These are phyloP conservation scores for Rhizopogon rudus DNA, from an alignment of 768 basidiomycete species.

Conservation along the genomic window DNA sequence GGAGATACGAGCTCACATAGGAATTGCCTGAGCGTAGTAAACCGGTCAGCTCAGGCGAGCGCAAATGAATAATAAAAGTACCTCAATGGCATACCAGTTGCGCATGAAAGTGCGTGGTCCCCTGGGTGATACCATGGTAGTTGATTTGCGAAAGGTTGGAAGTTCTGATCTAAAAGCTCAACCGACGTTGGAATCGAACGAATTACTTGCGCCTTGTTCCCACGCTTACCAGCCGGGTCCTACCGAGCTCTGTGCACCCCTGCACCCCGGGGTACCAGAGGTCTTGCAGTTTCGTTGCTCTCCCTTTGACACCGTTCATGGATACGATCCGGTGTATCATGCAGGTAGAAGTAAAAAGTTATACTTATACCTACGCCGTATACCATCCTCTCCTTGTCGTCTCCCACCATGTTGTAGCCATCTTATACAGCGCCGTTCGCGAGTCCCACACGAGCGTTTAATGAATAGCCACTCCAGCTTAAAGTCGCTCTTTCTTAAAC, in stretches of 20 bases:
- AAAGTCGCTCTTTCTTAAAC: no score
- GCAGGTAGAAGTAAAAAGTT: no score
- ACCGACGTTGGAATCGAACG: background rate
- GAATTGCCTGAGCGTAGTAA: slow-evolving; percentile 36
- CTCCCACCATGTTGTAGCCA: no score
- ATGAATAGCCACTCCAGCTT: no score
- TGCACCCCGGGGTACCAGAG: no score
- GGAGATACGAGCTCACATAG: slow-evolving; percentile 33
- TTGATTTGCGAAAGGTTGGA: slow-evolving; percentile 1
- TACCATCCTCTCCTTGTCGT: no score
- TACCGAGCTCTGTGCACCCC: background rate
- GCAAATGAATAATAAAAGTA: slow-evolving; percentile 11
- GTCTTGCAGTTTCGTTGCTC: no score
- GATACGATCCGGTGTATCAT: no score
- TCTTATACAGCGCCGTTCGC: no score
- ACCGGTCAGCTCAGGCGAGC: background rate
- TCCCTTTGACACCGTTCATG: no score
- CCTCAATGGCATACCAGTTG: slow-evolving; percentile 44
- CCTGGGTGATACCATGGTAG: slow-evolving; percentile 18
- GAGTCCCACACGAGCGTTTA: no score
- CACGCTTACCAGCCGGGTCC: slow-evolving; percentile 8
- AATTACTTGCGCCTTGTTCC: background rate
- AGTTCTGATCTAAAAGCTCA: background rate
- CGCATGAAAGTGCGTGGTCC: slow-evolving; percentile 27
- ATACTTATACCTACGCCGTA: no score